Base-by-base conservation (phyloP, 257 asterid genomes). In the Verbascum thapsus region DNA sequence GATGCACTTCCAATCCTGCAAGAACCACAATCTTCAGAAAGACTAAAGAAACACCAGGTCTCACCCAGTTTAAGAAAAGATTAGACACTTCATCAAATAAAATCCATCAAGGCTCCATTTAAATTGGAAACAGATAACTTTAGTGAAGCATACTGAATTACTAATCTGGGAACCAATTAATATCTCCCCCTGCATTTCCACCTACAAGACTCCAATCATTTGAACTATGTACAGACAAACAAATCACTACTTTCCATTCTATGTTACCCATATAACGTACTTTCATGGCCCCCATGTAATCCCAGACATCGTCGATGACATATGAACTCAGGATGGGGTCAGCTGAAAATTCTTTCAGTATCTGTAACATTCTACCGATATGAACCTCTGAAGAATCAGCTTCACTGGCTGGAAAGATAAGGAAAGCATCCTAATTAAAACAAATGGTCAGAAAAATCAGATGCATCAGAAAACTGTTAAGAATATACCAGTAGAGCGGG, bases 261-360 rank as follows among this genome's bases (percentile, higher is more conserved):
- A 30, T 65, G 52, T 49, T 20, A 49, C n/a, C 41, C 45, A 60
- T 40, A 35, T 32, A 58, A 72, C 95, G 12, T 80, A 94, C 99
- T 80, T 87, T 94, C 97, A 94, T 90, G 74, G 97, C 97, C 67
- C 74, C 90, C 99, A 94, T 94, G 86, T 90, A 94, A 68, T 90
- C 99, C 99, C 97, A 94, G 71, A 94, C 84, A 75, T 90, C 99
- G 45, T 94, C 99, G 42, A 94, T 94, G 71, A 94, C 99, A 56
- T 90, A 94, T 53, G 85, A 82, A 74, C 91, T 83, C 76, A 94
- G 80, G 70, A 90, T 83, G 63, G 88, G 96, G 53, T 94, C 99
- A 3, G 95, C 77, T 44, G 97, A 78, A 69, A 94, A 94, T 74
- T 94, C 97, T 73, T 83, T 87, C 51, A 94, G 83, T 73, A 94